phyloP scores from a whole-genome alignment of 2,329 filamentous ascomycete genomes.

The Paradendryphiella salina region DNA sequence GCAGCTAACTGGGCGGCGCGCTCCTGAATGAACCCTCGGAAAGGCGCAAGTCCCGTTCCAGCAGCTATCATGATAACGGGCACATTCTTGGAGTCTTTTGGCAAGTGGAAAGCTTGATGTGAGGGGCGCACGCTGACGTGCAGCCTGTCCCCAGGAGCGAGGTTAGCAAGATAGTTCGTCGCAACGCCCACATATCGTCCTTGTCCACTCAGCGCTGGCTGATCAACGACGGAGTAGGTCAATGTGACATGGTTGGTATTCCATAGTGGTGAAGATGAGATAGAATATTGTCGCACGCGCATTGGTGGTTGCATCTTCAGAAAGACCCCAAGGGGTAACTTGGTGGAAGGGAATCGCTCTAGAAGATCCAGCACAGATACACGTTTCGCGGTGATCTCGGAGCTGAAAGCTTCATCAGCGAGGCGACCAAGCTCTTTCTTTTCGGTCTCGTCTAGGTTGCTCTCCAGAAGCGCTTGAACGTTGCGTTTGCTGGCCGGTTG shows the following conservation, averaged over 20 bases:
- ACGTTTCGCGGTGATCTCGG: conserved; percentile 56
- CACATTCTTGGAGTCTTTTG: conserved; percentile 46
- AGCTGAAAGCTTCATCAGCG: conserved; percentile 46
- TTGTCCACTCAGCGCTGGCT: conserved; percentile 53
- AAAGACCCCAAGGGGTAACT: conserved; percentile 67
- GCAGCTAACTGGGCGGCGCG: conserved; percentile 49
- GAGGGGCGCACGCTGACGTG: conserved; percentile 50
- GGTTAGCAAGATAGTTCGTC: conserved; percentile 48
- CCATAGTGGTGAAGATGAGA: conserved; percentile 71
- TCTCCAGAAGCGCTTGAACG: conserved; percentile 55
- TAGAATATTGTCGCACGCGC: conserved; percentile 77
- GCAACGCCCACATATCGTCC: conserved; percentile 52
- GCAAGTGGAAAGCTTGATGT: conserved; percentile 51
- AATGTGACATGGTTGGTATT: conserved; percentile 63
- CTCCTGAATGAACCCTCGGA: conserved; percentile 50
- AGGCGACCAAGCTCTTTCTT: conserved; percentile 57
- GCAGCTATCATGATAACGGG: conserved; percentile 50
- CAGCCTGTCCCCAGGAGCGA: conserved; percentile 48
- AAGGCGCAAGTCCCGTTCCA: conserved; percentile 50
- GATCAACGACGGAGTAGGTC: conserved; percentile 68
- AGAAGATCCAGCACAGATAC: conserved; percentile 70
- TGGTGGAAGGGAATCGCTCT: conserved; percentile 61
- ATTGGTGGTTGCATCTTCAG: conserved; percentile 75
- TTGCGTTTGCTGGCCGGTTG: conserved; percentile 72
- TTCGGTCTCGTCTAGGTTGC: conserved; percentile 53